Percentiles rank a stretch among this genome's conserved stretches.
Evolutionary conservation across 176 grass and related monocot species (phyloP).

Genomic region (Bothriochloa decipiens): DNA sequence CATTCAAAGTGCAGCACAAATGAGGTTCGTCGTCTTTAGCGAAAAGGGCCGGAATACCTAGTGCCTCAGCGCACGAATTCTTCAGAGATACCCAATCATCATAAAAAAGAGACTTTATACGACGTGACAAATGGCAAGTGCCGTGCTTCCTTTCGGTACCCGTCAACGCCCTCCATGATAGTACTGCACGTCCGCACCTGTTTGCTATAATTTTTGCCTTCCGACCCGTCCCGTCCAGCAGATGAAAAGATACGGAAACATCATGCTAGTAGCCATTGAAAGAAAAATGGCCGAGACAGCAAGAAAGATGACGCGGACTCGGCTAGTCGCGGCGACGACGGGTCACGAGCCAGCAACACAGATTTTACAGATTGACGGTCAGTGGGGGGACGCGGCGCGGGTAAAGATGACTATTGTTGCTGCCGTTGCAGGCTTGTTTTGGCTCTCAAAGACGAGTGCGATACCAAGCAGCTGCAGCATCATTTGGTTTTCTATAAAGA

Average conservation of each 20-base stretch:
- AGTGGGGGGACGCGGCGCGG: too few species aligned
- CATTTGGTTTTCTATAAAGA: not conserved
- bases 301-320: too few species aligned
- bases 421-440: too few species aligned
- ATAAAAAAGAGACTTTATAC: not conserved
- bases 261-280: not conserved
- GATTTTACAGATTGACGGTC: too few species aligned
- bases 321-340: too few species aligned
- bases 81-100: not conserved
- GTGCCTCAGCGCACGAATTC: not conserved
- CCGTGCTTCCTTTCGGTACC: slow-evolving; percentile 3
- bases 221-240: not conserved
- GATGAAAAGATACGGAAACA: not conserved
- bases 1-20: too few species aligned
- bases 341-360: too few species aligned
- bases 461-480: too few species aligned
- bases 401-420: too few species aligned
- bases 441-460: too few species aligned
- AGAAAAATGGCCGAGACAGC: too few species aligned
- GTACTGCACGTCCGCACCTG: not conserved
- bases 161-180: slow-evolving; percentile 17
- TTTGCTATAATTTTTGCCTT: not conserved
- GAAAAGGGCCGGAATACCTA: not conserved
- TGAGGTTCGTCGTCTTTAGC: too few species aligned
- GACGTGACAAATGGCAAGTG: slow-evolving; percentile 20